Evolutionary conservation across 106 monocot genomes (phyloP).

Genomic region (Iris macrosiphon): DNA sequence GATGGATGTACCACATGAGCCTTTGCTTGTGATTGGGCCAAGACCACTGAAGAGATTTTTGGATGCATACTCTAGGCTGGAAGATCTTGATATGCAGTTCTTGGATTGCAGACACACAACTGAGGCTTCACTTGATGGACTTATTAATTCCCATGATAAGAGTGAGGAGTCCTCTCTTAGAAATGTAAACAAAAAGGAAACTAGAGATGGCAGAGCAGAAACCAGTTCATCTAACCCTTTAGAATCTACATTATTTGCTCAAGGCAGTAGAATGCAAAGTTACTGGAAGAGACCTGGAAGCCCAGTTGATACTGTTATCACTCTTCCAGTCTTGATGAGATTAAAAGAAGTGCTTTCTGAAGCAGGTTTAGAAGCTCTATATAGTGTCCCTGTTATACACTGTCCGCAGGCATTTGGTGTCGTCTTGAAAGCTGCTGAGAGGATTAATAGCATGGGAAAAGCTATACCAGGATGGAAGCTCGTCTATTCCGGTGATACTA

Average conservation of each 20-base stretch:
- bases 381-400: constrained; percentile 81
- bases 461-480: constrained; percentile 79
- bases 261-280: constrained; percentile 70
- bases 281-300: constrained; percentile 52
- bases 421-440: constrained; percentile 51
- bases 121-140: constrained; percentile 25
- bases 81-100: constrained; percentile 91
- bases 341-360: constrained; percentile 45
- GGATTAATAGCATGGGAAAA: constrained; percentile 41
- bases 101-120: constrained; percentile 88
- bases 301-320: constrained; percentile 30
- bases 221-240: constrained; percentile 6
- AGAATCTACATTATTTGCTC: constrained; percentile 40
- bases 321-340: constrained; percentile 30
- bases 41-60: constrained; percentile 77
- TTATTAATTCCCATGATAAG: constrained; percentile 4
- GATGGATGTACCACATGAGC: constrained; percentile 54
- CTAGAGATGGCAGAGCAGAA: too few relatives aligned
- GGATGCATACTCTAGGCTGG: constrained; percentile 85
- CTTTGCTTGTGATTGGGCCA: constrained; percentile 86
- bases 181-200: too few relatives aligned
- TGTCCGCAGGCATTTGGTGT: constrained; percentile 88
- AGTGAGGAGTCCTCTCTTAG: constrained; percentile 3
- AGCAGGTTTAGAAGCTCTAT: constrained; percentile 55
- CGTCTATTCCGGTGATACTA: constrained; percentile 89